Conservation (phyloP, 2,329 filamentous ascomycete genomes). For the Cladosporium austrohemisphaericum region DNA sequence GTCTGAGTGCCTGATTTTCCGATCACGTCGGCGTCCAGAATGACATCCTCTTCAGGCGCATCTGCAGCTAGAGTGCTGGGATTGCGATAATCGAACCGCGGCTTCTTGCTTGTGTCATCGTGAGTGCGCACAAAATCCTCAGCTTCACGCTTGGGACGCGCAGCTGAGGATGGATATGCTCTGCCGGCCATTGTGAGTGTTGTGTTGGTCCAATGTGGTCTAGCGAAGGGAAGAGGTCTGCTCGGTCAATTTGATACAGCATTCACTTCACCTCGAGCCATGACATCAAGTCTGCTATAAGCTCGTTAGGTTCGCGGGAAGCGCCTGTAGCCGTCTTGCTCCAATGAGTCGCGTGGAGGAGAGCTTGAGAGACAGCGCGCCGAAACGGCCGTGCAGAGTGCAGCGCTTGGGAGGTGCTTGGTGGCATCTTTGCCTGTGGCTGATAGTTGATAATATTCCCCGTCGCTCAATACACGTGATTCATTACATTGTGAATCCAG, state of each 20-base stretch:
- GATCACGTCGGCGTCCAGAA: slow-evolving; percentile 90
- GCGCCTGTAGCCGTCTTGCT: not conserved
- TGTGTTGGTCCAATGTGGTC: not conserved
- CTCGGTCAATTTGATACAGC: not conserved
- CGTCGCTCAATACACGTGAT: not conserved
- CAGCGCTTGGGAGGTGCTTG: too few relatives aligned
- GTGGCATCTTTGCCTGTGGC: too few relatives aligned
- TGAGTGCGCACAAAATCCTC: slow-evolving; percentile 77
- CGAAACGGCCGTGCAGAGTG: too few relatives aligned
- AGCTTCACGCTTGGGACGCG: slow-evolving; percentile 75
- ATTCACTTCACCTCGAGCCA: not conserved
- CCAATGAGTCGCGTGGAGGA: too few relatives aligned
- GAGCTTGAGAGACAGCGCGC: too few relatives aligned
- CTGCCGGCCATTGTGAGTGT: slow-evolving; percentile 7
- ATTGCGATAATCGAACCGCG: slow-evolving; percentile 91
- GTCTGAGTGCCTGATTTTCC: slow-evolving; percentile 67
- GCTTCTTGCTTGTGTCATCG: slow-evolving; percentile 69
- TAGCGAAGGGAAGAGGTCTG: not conserved
- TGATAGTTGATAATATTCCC: not conserved
- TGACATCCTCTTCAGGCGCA: slow-evolving; percentile 67
- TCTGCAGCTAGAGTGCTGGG: slow-evolving; percentile 87
- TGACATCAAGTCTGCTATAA: slow-evolving; percentile 8
- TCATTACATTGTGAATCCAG: not conserved
- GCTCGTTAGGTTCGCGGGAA: slow-evolving; percentile 2
- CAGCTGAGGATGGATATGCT: slow-evolving; percentile 8